These are phyloP conservation scores for baker's yeast (Saccharomyces cerevisiae) DNA, from an alignment of 805 yeast genomes.

Conservation along the genomic window DNA sequence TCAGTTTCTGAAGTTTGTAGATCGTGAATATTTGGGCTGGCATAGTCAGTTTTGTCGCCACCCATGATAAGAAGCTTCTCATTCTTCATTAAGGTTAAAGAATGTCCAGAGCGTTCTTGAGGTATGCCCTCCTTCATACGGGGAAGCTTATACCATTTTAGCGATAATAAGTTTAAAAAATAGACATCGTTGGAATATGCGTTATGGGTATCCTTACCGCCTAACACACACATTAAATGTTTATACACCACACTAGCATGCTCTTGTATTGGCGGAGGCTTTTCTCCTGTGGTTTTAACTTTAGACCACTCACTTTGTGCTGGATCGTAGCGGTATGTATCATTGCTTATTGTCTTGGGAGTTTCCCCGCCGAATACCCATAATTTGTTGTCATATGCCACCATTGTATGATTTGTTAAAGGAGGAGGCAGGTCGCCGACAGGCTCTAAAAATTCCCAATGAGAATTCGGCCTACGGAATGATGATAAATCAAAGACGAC, in stretches of 20 bases:
- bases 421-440: conserved; percentile 50
- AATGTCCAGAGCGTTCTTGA: conserved; percentile 85
- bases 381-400: conserved; percentile 65
- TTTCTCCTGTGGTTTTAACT: conserved; percentile 44
- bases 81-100: conserved; percentile 60
- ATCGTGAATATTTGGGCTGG: conserved; percentile 39
- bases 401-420: conserved; percentile 85
- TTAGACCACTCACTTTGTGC: conserved; percentile 58
- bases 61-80: conserved; percentile 81
- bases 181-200: conserved; percentile 55
- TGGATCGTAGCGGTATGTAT: conserved; percentile 77
- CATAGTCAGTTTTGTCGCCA: conserved; percentile 74
- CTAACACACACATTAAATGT: conserved; percentile 74
- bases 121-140: conserved; percentile 41
- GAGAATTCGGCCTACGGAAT: conserved; percentile 72
- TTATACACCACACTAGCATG: conserved; percentile 78
- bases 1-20: conserved; percentile 46
- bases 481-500: conserved; percentile 80
- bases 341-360: conserved; percentile 58
- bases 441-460: conserved; percentile 71
- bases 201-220: conserved; percentile 79
- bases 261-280: conserved; percentile 83
- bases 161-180: conserved; percentile 63
- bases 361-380: conserved; percentile 92
- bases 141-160: conserved; percentile 65